These are phyloP conservation scores for Pyrenophora seminiperda DNA, from an alignment of 2,329 filamentous ascomycete genomes.

Conservation along the genomic window DNA sequence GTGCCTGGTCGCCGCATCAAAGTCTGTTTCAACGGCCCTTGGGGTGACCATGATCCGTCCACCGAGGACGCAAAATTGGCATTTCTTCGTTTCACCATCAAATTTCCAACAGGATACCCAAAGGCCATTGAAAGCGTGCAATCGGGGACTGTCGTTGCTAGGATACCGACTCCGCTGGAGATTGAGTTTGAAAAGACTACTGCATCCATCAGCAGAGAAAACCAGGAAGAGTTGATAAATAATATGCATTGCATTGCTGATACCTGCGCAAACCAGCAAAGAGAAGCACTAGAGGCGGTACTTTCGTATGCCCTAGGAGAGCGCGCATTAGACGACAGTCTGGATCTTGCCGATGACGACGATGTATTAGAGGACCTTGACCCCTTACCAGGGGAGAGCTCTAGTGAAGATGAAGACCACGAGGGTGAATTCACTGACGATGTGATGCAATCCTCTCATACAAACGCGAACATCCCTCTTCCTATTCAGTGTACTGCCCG, in stretches of 20 bases:
- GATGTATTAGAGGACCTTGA: conserved; percentile 56
- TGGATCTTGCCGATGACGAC: conserved; percentile 55
- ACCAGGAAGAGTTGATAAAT: conserved; percentile 53
- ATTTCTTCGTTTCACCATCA: conserved; percentile 63
- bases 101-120: conserved; percentile 64
- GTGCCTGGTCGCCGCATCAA: conserved; percentile 59
- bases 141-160: conserved; percentile 33
- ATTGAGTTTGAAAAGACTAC: conserved; percentile 64
- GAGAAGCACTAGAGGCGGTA: conserved; percentile 65
- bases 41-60: conserved; percentile 53
- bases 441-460: conserved; percentile 59
- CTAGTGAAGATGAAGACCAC: conserved; percentile 78
- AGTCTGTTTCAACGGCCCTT: conserved; percentile 65
- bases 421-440: conserved; percentile 58
- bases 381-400: conserved; percentile 67
- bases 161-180: conserved; percentile 51
- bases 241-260: conserved; percentile 62
- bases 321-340: conserved; percentile 62
- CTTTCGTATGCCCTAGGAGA: conserved; percentile 66
- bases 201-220: conserved; percentile 57
- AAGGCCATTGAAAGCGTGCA: conserved; percentile 50
- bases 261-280: conserved; percentile 57
- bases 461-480: conserved; percentile 68
- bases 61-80: conserved; percentile 49
- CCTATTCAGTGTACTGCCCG: conserved; percentile 63